These are phyloP conservation scores for Vinca minor DNA, from an alignment of 257 asterid species.

Conservation along the genomic window DNA sequence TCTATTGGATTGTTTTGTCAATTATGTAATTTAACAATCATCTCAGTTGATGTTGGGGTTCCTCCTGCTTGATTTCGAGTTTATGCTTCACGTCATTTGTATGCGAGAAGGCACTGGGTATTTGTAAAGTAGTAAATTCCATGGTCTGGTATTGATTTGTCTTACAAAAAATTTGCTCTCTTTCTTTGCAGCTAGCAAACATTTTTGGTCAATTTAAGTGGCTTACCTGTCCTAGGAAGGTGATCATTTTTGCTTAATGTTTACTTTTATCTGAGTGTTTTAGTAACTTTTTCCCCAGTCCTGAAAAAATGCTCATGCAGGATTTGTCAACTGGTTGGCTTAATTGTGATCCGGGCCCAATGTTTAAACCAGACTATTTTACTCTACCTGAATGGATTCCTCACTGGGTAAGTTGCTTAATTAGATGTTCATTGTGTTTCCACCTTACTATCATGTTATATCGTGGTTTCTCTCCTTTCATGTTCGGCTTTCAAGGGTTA, in stretches of 20 bases:
- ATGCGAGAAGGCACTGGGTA: background rate
- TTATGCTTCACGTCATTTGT: background rate
- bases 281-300: constrained; percentile 12
- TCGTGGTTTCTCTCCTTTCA: background rate
- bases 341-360: constrained; percentile 80
- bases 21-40: background rate
- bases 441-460: background rate
- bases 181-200: constrained; percentile 67
- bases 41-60: background rate
- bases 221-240: constrained; percentile 98
- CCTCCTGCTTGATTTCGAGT: background rate
- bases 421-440: background rate
- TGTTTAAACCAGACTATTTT: constrained; percentile 69
- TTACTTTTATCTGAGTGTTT: constrained; percentile 6
- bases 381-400: constrained; percentile 65
- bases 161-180: constrained; percentile 9
- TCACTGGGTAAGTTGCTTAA: constrained; percentile 48
- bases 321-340: constrained; percentile 96
- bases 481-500: background rate
- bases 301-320: constrained; percentile 29
- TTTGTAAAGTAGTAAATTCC: background rate
- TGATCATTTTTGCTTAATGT: constrained; percentile 22
- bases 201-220: constrained; percentile 74
- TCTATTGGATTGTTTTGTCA: background rate
- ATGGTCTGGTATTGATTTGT: constrained; percentile 4